Evolutionary conservation across 192 early-diverging fungal genomes (phyloP), one percentile per base, ranked within the genome.

Genomic region (Oehlia diaphana): DNA sequence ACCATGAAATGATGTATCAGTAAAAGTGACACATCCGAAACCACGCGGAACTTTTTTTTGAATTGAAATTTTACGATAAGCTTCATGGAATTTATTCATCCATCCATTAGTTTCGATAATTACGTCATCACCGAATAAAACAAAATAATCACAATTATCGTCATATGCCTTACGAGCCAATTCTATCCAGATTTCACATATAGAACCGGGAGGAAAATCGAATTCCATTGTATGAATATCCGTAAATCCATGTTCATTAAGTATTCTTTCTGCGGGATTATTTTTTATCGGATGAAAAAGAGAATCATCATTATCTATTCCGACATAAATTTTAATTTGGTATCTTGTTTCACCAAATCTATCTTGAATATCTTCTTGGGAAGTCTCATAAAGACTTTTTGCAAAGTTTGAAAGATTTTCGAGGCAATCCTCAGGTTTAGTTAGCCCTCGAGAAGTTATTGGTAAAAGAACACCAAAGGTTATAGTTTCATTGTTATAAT

Each of bases 61-160:
- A 16, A 14, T 37, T 49, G 76, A 63, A 16, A 77, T 63, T 26
- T 50, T 21, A 9, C 13, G 28, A 64, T 71, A 77, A 7, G 28
- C 63, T 62, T 77, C 21, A 19, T 69, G n/a, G 28, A 69, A 21
- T 47, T 47, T 26, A 1, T 8, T 28, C 63, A 69, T 69, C 76
- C 76, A 77, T 9, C 42, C 31, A 9, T 16, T 26, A 47, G 65
- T 69, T 33, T 67, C 65, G 23, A 77, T 63, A 23, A 69, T 49
- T 2, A 77, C 26, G 19, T 77, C 76, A 33, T 77, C 76, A 3
- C 62, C 76, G n/a, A 77, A 68, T 26, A 77, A 44, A n/a, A 77
- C 9, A 21, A 67, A 44, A 63, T 69, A 77, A 23, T 77, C 63
- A 10, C 64, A 77, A 12, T 28, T 49, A 9, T 63, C 23, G 8